Percentiles rank a stretch among this genome's conserved stretches.
phyloP scores from a whole-genome alignment of 352 stramenopile species.

The Detonula confervacea region DNA sequence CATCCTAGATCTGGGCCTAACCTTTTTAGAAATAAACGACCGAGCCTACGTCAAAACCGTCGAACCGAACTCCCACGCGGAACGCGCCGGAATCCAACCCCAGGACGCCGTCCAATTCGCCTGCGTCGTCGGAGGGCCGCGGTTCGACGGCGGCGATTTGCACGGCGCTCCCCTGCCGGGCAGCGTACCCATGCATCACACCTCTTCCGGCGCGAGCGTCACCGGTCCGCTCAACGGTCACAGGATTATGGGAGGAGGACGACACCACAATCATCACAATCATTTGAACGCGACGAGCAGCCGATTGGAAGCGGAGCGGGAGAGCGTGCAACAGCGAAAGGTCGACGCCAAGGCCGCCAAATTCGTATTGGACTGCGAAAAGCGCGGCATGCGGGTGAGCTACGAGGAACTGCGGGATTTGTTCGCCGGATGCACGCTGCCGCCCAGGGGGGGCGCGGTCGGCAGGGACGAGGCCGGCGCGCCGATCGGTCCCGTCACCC shows the following conservation, averaged over 20 bases:
- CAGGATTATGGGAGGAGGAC: too few relatives aligned
- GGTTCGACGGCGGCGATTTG: slow-evolving; percentile 43
- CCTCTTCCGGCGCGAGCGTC: too few relatives aligned
- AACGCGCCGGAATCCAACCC: slow-evolving; percentile 59
- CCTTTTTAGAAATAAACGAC: slow-evolving; percentile 81
- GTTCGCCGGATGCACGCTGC: slow-evolving; percentile 52
- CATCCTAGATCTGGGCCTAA: slow-evolving; percentile 72
- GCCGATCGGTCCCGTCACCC: slow-evolving; percentile 4
- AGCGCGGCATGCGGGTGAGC: slow-evolving; percentile 65
- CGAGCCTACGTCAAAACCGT: slow-evolving; percentile 76
- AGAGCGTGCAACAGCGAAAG: slow-evolving; percentile 18
- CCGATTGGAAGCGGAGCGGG: slow-evolving; percentile 29
- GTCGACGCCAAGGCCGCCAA: slow-evolving; percentile 33
- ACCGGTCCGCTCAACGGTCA: too few relatives aligned
- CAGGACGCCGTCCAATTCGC: slow-evolving; percentile 81
- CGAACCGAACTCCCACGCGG: slow-evolving; percentile 45
- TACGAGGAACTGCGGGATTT: slow-evolving; percentile 74
- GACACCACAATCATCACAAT: slow-evolving; percentile 30
- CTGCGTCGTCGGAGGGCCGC: slow-evolving; percentile 57
- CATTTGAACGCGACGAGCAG: not conserved
- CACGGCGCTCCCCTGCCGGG: too few relatives aligned
- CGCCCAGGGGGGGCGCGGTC: slow-evolving; percentile 9
- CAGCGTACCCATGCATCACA: not conserved
- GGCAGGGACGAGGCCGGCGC: not conserved
- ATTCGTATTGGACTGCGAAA: slow-evolving; percentile 74